Evolutionary conservation across 345 rosid species (phyloP), one percentile per base, ranked within the genome.

Genomic region (Camelina hispida): DNA sequence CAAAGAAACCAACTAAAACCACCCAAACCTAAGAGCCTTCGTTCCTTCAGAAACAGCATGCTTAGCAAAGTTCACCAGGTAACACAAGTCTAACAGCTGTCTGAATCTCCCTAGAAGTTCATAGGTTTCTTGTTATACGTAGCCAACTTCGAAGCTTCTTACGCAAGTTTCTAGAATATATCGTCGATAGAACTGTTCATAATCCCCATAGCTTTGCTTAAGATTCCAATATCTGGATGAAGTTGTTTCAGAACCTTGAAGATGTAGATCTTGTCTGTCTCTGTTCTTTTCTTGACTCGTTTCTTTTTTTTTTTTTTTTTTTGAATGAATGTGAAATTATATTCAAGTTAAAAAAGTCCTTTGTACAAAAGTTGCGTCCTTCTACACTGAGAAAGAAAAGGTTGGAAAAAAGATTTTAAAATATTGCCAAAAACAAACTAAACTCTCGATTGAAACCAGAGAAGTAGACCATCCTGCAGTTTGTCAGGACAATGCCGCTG

Each of bases 211-310:
- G 93, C 89, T 72, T 88, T 86, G 77, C 87, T 82, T 9, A 86
- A 84, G 74, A 86, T 81, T 2, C 89, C 89, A 43, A 86, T 86
- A 22, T 84, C 89, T 0, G 86, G 89, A 13, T 86, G 87, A 22
- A 84, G 87, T 68, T 86, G 89, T 46, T 86, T 86, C 66, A 86
- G 28, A 3, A 86, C 89, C 80, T 86, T 87, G 82, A 89, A 89
- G 66, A 89, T 89, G 72, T 89, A 91, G 82, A 89, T 91, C 91
- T 91, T 91, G 85, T 91, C 87, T 0, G 97, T 89, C 85, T 91
- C 95, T 0, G 25, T 50, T 60, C 83, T 85, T 75, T 89, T 91
- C 95, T 89, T 91, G 11, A 6, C 1, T 2, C 84, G 22, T 87
- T n/a, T n/a, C n/a, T n/a, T n/a, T n/a, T n/a, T n/a, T n/a, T n/a